Evolutionary conservation across 1,284 basidiomycete species (phyloP).

Genomic region (Cryptococcus sp.): DNA sequence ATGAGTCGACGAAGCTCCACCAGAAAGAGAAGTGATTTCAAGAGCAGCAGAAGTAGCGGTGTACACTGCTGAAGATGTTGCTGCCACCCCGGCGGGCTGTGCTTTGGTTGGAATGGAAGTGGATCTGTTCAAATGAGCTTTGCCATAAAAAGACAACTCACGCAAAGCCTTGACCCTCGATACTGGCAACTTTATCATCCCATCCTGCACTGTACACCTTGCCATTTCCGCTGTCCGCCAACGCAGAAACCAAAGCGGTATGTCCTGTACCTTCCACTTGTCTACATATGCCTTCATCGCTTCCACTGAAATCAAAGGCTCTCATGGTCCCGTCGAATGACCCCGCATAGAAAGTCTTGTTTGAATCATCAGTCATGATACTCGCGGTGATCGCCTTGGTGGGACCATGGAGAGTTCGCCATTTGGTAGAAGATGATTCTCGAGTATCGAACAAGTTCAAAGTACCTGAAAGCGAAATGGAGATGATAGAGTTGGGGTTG

Average conservation of each 20-base stretch:
- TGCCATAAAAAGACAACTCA: conserved; percentile 45
- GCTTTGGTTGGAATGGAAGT: conserved; percentile 49
- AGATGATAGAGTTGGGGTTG: conserved; percentile 67
- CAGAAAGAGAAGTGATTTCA: conserved; percentile 51
- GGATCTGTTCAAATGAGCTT: conserved; percentile 15
- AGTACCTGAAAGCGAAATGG: conserved; percentile 76
- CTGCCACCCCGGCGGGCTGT: conserved; percentile 70
- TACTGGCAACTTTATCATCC: conserved; percentile 68
- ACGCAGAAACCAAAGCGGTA: conserved; percentile 63
- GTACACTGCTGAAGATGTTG: conserved; percentile 61
- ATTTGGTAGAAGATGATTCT: conserved; percentile 55
- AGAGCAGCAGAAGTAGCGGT: conserved; percentile 63
- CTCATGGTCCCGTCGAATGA: conserved; percentile 77
- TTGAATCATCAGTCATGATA: conserved; percentile 42
- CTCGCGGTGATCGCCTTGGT: conserved; percentile 73
- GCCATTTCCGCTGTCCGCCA: conserved; percentile 52
- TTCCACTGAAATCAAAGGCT: conserved; percentile 51
- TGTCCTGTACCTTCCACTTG: conserved; percentile 64
- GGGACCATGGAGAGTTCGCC: conserved; percentile 63
- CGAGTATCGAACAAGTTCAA: conserved; percentile 81
- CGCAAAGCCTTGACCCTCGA: conserved; percentile 54
- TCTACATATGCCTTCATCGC: conserved; percentile 50
- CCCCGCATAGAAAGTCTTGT: conserved; percentile 68
- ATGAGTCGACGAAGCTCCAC: conserved; percentile 10
- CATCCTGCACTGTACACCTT: conserved; percentile 66